Evolutionary conservation across 306 rosid genomes (phyloP).

Genomic region (Dalbergia cultrata): DNA sequence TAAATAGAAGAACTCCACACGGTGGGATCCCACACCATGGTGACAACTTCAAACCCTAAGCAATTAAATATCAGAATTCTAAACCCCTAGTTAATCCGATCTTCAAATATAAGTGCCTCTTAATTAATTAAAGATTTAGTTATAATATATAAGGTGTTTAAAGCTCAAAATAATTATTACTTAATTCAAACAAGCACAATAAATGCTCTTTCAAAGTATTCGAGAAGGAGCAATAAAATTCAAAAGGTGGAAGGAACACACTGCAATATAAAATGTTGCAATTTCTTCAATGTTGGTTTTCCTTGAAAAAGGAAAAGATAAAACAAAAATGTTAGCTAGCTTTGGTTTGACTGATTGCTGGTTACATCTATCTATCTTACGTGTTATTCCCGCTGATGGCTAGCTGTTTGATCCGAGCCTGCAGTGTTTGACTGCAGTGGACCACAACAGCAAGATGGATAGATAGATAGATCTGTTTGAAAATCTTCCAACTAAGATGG

Average conservation of each 20-base stretch:
- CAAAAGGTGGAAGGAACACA: conserved; percentile 17
- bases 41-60: not conserved
- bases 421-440: conserved; percentile 42
- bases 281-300: conserved; percentile 10
- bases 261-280: not conserved
- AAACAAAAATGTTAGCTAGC: conserved; percentile 52
- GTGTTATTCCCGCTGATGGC: not conserved
- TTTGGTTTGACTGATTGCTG: conserved; percentile 31
- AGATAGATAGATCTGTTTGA: too few species aligned
- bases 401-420: not conserved
- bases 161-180: too few species aligned
- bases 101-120: too few species aligned
- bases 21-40: not conserved
- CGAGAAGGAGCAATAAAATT: not conserved
- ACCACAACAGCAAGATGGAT: not conserved
- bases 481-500: conserved; percentile 18
- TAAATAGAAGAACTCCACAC: not conserved
- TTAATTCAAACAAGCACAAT: not conserved
- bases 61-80: not conserved
- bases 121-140: too few species aligned
- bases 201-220: not conserved
- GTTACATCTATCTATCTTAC: not conserved
- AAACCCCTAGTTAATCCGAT: too few species aligned
- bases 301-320: conserved; percentile 42
- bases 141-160: too few species aligned